Base-by-base conservation (phyloP, 129 eudicot genomes). In the Silybum marianum region DNA sequence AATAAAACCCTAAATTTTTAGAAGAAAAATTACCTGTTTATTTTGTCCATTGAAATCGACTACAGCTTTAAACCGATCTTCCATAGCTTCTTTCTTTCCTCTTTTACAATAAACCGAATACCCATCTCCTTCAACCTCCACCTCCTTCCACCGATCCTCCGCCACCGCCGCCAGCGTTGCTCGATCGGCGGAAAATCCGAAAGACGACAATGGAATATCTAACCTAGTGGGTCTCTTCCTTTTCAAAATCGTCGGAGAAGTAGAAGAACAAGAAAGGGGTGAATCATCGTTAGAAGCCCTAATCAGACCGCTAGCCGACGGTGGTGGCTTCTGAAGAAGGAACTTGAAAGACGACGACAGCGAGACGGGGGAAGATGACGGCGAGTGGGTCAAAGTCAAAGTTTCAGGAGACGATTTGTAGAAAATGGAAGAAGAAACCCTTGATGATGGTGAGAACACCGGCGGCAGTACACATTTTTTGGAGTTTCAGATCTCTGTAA, bases 141-240 rank as follows among this genome's bases (percentile, higher is more conserved):
- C 69, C 81, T 80, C 84, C 77, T 46, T 11, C 84, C 75, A 36
- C 40, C 78, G 24, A 73, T 79, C 75, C 78, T 72, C 63, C 63
- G 22, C 60, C 60, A n/a, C n/a, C n/a, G 14, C 60, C 60, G 60
- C 74, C 74, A 81, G 80, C 80, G 83, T 85, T 81, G 62, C 42
- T 66, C 51, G 66, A 19, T 26, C 73, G 36, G 34, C 78, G 19
- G 79, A 83, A 26, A 85, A 85, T 22, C 83, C 86, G 75, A 34
- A 23, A 8, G 78, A 16, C 23, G 85, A 73, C 21, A 81, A 77
- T 81, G 97, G 97, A 76, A 92, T 87, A 75, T 85, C 88, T 40
- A 92, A 73, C 78, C 83, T 87, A n/a, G 90, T 78, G 51, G 97
- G 97, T 87, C 97, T 85, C 83, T 92, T 92, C 83, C 95, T 79